These are phyloP conservation scores for Fusarium buharicum DNA, from an alignment of 2,329 filamentous ascomycete species.

Conservation along the genomic window DNA sequence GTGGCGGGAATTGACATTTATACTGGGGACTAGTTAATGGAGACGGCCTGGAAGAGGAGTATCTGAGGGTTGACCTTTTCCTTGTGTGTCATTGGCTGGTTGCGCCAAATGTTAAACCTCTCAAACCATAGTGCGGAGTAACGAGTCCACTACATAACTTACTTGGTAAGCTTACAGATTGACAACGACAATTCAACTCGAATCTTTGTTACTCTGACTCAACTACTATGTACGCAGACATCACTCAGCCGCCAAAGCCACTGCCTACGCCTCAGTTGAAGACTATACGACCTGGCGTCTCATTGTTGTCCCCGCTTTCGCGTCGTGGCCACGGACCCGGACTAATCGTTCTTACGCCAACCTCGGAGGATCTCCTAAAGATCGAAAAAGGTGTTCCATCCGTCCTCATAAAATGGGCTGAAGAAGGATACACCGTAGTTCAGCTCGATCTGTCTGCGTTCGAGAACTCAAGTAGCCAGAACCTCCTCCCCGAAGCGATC, in stretches of 20 bases:
- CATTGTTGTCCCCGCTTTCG: conserved; percentile 50
- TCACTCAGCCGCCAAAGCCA: conserved; percentile 38
- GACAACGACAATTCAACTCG: not conserved
- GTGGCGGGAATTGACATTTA: too few relatives aligned
- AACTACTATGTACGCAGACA: conserved; percentile 40
- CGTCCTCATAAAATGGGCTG: conserved; percentile 74
- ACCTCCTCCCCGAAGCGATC: conserved; percentile 37
- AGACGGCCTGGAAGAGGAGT: too few relatives aligned
- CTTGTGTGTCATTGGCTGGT: too few relatives aligned
- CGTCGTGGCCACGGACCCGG: conserved; percentile 53
- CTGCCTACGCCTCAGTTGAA: conserved; percentile 37
- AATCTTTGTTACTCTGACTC: too few relatives aligned
- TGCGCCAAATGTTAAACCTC: not conserved
- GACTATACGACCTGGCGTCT: conserved; percentile 33
- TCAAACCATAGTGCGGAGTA: conserved; percentile 1
- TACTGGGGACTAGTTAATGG: too few relatives aligned
- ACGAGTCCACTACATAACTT: too few relatives aligned
- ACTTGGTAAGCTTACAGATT: not conserved
- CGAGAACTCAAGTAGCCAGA: conserved; percentile 14
- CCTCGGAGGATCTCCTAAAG: conserved; percentile 34
- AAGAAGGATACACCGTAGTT: conserved; percentile 73
- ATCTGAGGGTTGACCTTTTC: too few relatives aligned
- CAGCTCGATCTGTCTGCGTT: conserved; percentile 11
- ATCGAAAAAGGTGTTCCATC: conserved; percentile 57
- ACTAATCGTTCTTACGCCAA: conserved; percentile 47